Base-by-base conservation (phyloP, 129 eudicot species). In the Arctium lappa region DNA sequence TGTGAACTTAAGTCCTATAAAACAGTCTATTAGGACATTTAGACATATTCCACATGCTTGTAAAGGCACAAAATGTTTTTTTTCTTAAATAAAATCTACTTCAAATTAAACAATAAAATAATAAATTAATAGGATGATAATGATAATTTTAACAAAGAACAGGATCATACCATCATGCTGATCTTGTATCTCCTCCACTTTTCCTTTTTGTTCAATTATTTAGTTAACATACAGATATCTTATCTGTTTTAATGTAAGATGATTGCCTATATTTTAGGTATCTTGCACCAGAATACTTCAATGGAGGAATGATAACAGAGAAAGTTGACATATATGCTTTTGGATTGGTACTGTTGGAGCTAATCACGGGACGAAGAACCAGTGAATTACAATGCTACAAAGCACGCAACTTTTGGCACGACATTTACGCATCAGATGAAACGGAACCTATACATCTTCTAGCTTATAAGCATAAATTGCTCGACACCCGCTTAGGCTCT, bases 291-390 rank as follows among this genome's bases (percentile, higher is more conserved):
- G 99, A 92, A 73, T 91, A 89, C 88, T 88, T 88, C 46, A 86
- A 79, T 68, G 92, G 88, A 71, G 97, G 87, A 48, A 78, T 80
- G 69, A 82, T 95, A 71, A 95, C 97, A 38, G 97, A 95, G 83
- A 95, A 95, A 85, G 93, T 90, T 34, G 99, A 95, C 80, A 84
- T 91, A 75, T 95, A 91, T 87, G 98, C 97, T 12, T 95, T 95
- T 85, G 98, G 98, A 37, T 85, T 92, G 74, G 92, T 95, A 60
- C 71, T 95, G n/a, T 42, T 95, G 76, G 99, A 95, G 87, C 85
- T 95, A 69, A 92, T 95, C 44, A 90, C 94, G 1, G 97, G 99
- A 40, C 88, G 76, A 82, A 85, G 91, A 88, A 86, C 76, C 6
- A 82, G 81, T 31, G 91, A 90, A 16, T 81, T 92, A 82, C 93